A percentile compares a stretch with the other conserved stretches of the same genome.
Conservation (phyloP, 805 yeast genomes). For the Saccharomyces eubayanus region DNA sequence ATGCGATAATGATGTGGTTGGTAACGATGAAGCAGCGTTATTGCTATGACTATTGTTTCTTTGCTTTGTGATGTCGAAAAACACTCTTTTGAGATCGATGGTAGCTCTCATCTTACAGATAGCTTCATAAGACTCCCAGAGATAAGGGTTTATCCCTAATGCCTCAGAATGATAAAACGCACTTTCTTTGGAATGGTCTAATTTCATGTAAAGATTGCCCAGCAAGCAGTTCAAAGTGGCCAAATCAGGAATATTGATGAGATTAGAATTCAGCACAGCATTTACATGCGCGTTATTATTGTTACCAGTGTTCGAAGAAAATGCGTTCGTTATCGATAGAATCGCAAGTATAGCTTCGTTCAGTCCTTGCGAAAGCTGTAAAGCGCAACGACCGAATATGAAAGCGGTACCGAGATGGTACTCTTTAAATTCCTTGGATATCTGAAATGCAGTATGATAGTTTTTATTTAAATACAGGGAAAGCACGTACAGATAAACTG, state of each 20-base stretch:
- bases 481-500: constrained; percentile 62
- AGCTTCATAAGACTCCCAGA: constrained; percentile 81
- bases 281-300: background rate
- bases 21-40: background rate
- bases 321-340: background rate
- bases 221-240: constrained; percentile 59
- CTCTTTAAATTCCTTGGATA: constrained; percentile 29
- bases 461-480: constrained; percentile 52
- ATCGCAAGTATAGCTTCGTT: constrained; percentile 10
- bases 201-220: constrained; percentile 56
- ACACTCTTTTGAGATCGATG: constrained; percentile 35
- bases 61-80: constrained; percentile 1
- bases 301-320: background rate
- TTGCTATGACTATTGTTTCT: constrained; percentile 2
- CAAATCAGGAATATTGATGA: constrained; percentile 48
- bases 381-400: constrained; percentile 58
- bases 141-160: constrained; percentile 63
- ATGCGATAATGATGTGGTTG: background rate
- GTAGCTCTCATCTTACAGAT: constrained; percentile 65
- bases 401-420: constrained; percentile 69
- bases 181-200: constrained; percentile 58
- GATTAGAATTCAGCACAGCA: background rate
- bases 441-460: constrained; percentile 45
- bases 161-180: constrained; percentile 61
- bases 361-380: constrained; percentile 14